Evolutionary conservation across 108 stramenopile genomes (phyloP), one percentile per base, ranked within the genome.

Genomic region (Cyclotella choctawhatcheeana): DNA sequence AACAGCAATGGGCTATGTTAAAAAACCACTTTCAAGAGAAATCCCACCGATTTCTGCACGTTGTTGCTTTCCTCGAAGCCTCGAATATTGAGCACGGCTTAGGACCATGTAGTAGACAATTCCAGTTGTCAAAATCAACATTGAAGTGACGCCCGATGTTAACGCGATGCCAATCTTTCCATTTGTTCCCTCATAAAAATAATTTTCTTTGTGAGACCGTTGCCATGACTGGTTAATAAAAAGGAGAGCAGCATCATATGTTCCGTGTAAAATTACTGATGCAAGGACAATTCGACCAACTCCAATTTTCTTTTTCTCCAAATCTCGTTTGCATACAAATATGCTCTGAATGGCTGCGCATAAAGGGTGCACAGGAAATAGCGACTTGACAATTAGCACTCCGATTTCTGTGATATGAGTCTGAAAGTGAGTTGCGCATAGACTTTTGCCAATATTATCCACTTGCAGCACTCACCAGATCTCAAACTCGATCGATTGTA

Each of bases 401-500:
- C 63, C 48, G 40, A 82, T 60, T 73, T 82, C 61, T 76, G 17
- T 40, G n/a, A 0, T 2, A 27, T 6, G 10, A 26, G 47, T 14
- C 26, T 20, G 34, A 51, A 51, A 47, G 37, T 64, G 60, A 64
- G 37, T 54, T 30, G 2, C 5, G n/a, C 2, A 0, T 18, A 64
- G 17, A 37, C 18, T 27, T 29, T 51, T n/a, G 44, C 22, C 64
- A n/a, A 51, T 16, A 44, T 24, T 32, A 34, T 40, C 16, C 67
- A 56, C 8, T 71, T 26, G 40, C 18, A 2, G 13, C n/a, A 26
- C 67, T 52, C 45, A 75, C 71, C 71, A 51, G 72, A 71, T 40
- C 45, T 71, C 17, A 77, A 44, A 67, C 79, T 64, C 65, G 69
- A 64, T 67, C 63, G 71, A 33, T 82, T 88, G 73, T 95, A 95